Percentiles rank a stretch among this genome's conserved stretches.
These are phyloP conservation scores for Ophiocordyceps unilateralis DNA, from an alignment of 2,329 filamentous ascomycete genomes.

Conservation along the genomic window DNA sequence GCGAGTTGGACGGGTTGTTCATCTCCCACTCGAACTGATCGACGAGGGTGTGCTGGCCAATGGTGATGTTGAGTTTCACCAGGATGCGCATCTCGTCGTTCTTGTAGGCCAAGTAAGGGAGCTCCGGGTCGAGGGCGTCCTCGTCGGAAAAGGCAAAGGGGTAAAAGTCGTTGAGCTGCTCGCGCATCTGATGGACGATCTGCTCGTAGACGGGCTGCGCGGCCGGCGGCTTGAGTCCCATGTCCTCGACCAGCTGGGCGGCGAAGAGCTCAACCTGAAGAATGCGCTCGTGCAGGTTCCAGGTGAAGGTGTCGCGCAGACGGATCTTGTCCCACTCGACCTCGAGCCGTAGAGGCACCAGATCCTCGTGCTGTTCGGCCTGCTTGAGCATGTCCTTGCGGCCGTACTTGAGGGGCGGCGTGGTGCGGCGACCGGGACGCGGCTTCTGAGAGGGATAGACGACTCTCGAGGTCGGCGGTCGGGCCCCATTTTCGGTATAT, in stretches of 20 bases:
- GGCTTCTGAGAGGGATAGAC: constrained; percentile 67
- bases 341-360: constrained; percentile 81
- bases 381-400: constrained; percentile 71
- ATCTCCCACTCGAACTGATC: constrained; percentile 99
- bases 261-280: constrained; percentile 69
- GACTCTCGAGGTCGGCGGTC: constrained; percentile 44
- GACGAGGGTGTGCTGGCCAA: constrained; percentile 81
- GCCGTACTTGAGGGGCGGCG: constrained; percentile 53
- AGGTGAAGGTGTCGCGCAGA: constrained; percentile 92
- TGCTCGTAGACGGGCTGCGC: constrained; percentile 45
- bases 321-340: constrained; percentile 94
- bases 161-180: constrained; percentile 86
- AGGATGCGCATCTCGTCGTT: constrained; percentile 97
- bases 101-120: constrained; percentile 88
- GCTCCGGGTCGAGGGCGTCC: constrained; percentile 72
- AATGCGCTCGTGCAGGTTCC: constrained; percentile 88
- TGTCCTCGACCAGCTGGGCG: constrained; percentile 77
- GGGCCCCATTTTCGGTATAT: constrained; percentile 51
- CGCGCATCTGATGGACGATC: constrained; percentile 54
- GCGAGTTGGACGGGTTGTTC: constrained; percentile 83
- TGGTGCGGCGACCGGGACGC: constrained; percentile 59
- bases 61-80: constrained; percentile 93
- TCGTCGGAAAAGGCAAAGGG: constrained; percentile 83
- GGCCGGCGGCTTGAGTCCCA: constrained; percentile 60
- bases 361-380: constrained; percentile 77